Percentiles rank a stretch among this genome's conserved stretches.
Conservation (phyloP, 345 rosid species). For the Heritiera fomes region DNA sequence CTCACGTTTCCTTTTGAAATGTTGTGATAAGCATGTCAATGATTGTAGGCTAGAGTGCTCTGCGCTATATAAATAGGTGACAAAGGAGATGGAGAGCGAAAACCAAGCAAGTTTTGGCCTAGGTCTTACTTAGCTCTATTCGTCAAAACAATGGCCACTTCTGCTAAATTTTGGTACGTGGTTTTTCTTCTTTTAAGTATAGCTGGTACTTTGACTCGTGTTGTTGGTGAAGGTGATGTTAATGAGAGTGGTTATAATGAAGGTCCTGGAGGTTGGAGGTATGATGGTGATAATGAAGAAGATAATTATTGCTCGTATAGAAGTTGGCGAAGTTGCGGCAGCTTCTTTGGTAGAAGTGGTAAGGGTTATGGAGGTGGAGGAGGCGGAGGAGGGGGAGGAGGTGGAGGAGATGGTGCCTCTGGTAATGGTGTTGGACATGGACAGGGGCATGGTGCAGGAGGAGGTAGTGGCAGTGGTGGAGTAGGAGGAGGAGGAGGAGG, state of each 20-base stretch:
- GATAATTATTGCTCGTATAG: slow-evolving; percentile 34
- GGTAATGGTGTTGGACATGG: slow-evolving; percentile 8
- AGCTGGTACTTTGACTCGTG: slow-evolving; percentile 25
- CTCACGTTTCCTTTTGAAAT: slow-evolving; percentile 26
- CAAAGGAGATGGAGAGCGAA: slow-evolving; percentile 12
- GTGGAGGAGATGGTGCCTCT: not conserved
- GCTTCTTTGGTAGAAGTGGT: slow-evolving; percentile 35
- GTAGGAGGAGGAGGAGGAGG: slow-evolving; percentile 11
- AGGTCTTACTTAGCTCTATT: not conserved
- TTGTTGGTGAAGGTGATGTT: slow-evolving; percentile 28
- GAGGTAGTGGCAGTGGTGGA: slow-evolving; percentile 19
- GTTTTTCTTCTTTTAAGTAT: slow-evolving; percentile 36
- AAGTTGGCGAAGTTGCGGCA: slow-evolving; percentile 58
- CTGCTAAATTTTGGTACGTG: slow-evolving; percentile 22
- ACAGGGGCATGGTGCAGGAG: slow-evolving; percentile 18
- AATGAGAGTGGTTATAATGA: slow-evolving; percentile 20
- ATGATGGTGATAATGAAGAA: slow-evolving; percentile 25
- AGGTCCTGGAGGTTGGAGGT: slow-evolving; percentile 22
- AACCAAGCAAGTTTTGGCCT: slow-evolving; percentile 24
- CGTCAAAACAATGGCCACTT: slow-evolving; percentile 28
- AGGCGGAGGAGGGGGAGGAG: slow-evolving; percentile 5
- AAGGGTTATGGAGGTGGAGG: not conserved
- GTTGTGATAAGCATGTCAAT: slow-evolving; percentile 12
- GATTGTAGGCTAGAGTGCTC: slow-evolving; percentile 18
- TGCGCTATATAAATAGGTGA: slow-evolving; percentile 40